Evolutionary conservation across 208 protist species (phyloP).

Genomic region (Crithidia fasciculata): DNA sequence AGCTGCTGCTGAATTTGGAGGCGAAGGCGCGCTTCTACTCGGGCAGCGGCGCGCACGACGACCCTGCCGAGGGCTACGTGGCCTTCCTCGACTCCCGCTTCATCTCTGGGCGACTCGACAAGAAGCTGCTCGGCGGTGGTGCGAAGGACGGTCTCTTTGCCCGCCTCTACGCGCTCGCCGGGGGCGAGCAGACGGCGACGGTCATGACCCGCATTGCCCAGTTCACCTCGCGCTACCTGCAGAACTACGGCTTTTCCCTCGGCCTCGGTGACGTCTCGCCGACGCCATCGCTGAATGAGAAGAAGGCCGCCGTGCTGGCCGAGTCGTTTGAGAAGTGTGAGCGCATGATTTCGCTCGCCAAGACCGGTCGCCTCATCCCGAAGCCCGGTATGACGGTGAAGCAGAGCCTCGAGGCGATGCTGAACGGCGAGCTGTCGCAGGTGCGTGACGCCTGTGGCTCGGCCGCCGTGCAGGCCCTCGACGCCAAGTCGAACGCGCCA

Average conservation of each 20-base stretch:
- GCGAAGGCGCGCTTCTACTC: slow-evolving; percentile 92
- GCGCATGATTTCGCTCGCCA: slow-evolving; percentile 93
- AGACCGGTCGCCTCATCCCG: slow-evolving; percentile 90
- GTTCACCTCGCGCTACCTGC: slow-evolving; percentile 93
- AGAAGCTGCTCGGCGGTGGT: slow-evolving; percentile 95
- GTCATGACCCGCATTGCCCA: slow-evolving; percentile 96
- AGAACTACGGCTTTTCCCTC: slow-evolving; percentile 99
- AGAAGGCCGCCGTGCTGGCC: slow-evolving; percentile 94
- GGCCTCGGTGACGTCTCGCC: slow-evolving; percentile 98
- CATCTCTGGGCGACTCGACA: slow-evolving; percentile 97
- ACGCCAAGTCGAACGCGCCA: slow-evolving; percentile 94
- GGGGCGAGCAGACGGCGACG: slow-evolving; percentile 82
- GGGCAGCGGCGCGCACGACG: slow-evolving; percentile 65
- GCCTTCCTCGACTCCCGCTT: slow-evolving; percentile 93
- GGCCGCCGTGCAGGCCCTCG: slow-evolving; percentile 95
- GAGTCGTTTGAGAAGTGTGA: slow-evolving; percentile 93
- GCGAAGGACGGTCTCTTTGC: slow-evolving; percentile 97
- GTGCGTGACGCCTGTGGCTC: slow-evolving; percentile 98
- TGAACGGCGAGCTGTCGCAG: slow-evolving; percentile 96
- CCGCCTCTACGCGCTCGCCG: slow-evolving; percentile 90
- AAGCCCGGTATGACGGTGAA: slow-evolving; percentile 95
- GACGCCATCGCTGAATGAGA: slow-evolving; percentile 74
- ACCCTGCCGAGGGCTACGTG: slow-evolving; percentile 94
- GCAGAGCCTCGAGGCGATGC: slow-evolving; percentile 94
- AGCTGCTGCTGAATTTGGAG: slow-evolving; percentile 92